Conservation (phyloP, 345 rosid species). For the Lenwebbia sp. region DNA sequence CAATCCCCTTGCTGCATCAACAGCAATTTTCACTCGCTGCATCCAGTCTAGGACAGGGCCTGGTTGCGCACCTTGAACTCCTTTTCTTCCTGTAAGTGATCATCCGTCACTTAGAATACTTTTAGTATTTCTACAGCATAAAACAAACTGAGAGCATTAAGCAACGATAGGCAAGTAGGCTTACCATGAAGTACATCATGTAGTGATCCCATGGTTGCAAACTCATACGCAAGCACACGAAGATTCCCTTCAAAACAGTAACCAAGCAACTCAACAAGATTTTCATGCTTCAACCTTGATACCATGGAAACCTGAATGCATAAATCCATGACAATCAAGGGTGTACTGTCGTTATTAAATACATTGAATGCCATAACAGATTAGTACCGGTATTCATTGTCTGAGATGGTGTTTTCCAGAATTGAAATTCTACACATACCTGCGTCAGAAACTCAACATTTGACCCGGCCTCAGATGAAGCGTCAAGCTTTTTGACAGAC, state of each 20-base stretch:
- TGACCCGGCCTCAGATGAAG: conserved; percentile 18
- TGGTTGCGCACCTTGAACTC: conserved; percentile 50
- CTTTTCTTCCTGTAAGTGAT: conserved; percentile 27
- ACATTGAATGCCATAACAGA: background rate
- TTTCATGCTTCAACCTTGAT: conserved; percentile 29
- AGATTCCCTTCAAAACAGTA: conserved; percentile 32
- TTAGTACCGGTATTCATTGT: background rate
- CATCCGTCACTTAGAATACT: background rate
- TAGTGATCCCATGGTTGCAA: conserved; percentile 46
- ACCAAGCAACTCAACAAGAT: conserved; percentile 33
- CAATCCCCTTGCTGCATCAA: conserved; percentile 37
- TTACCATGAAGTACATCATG: conserved; percentile 39
- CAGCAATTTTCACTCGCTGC: conserved; percentile 36
- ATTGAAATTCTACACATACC: background rate
- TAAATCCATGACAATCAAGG: background rate
- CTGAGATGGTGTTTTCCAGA: background rate
- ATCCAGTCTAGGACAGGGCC: conserved; percentile 45
- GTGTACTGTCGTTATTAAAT: background rate
- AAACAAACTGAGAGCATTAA: background rate
- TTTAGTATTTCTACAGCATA: background rate
- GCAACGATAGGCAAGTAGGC: background rate
- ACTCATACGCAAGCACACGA: conserved; percentile 36
- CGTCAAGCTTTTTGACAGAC: conserved; percentile 38
- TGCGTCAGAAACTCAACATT: conserved; percentile 8
- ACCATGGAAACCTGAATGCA: conserved; percentile 29